Conservation (phyloP, 108 stramenopile species). For the Poteriospumella lacustris region DNA sequence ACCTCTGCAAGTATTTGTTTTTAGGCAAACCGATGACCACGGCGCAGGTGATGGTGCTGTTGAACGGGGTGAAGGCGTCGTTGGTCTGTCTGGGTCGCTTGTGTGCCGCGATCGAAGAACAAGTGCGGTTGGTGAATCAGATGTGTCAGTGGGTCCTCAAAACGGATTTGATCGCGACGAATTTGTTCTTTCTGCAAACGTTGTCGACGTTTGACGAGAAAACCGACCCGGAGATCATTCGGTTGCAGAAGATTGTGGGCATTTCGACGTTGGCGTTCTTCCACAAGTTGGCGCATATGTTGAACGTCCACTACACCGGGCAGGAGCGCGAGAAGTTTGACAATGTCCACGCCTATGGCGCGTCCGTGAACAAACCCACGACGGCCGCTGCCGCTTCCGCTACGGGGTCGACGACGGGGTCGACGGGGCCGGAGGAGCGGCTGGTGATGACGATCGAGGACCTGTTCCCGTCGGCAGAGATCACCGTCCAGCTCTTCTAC, state of each 20-base stretch:
- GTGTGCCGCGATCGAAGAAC: not conserved
- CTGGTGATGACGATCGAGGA: too few species aligned
- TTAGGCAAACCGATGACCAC: not conserved
- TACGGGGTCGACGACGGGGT: too few species aligned
- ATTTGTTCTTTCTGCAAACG: not conserved
- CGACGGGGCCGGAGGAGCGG: too few species aligned
- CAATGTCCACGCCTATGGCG: too few species aligned
- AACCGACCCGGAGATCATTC: not conserved
- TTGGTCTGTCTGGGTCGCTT: not conserved
- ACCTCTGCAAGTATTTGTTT: not conserved
- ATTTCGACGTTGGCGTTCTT: not conserved
- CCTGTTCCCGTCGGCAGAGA: too few species aligned
- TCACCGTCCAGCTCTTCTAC: too few species aligned
- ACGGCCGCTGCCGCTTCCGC: too few species aligned
- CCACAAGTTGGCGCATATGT: not conserved
- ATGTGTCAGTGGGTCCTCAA: not conserved
- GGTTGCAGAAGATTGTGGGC: not conserved
- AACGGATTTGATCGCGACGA: not conserved
- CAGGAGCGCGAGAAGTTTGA: too few species aligned
- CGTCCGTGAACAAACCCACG: too few species aligned
- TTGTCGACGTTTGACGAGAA: not conserved
- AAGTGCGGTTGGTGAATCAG: not conserved
- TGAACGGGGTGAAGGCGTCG: not conserved
- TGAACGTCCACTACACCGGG: too few species aligned
- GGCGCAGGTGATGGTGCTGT: not conserved